Evolutionary conservation across 1,284 basidiomycete genomes (phyloP), one percentile per base, ranked within the genome.

Genomic region (Takashimella koratensis): DNA sequence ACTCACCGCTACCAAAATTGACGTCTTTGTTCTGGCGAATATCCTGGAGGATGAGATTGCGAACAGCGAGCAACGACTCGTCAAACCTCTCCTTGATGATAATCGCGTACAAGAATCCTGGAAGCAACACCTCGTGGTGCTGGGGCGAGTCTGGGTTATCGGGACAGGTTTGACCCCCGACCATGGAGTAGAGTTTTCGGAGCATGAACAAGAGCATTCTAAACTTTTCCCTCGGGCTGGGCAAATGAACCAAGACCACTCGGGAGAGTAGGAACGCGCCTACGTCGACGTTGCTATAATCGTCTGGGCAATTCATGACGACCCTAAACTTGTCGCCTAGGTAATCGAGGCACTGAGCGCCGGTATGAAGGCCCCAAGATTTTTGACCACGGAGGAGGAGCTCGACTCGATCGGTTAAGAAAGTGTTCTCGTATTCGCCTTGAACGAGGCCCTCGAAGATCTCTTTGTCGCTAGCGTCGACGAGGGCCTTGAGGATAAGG

Each of bases 141-240:
- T 98, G 95, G 51, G 94, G 93, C 16, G 95, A 98, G 80, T 99
- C 96, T 12, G 96, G 94, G 70, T 98, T 98, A 79, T 99, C 96
- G 51, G 88, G 83, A 67, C 89, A 90, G 66, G 90, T 95, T 49
- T 89, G 85, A 51, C 88, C 87, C 16, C 91, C 95, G 12, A 98
- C 93, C 45, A 94, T 80, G 5, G 91, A 84, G 70, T 94, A 98
- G 21, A 99, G 80, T 78, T 98, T 99, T 64, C 92, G 88, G 42
- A 98, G 81, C 96, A 98, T 98, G 78, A 95, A 98, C 88, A 96
- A 76, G n/a, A 99, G 83, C 85, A 98, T 86, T 47, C 90, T 83
- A 78, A 94, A 98, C 78, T 99, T 99, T 68, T 98, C 95, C 45
- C 91, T 80, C n/a, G 93, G 85, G 13, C 83, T 84, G 45, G 87